Evolutionary conservation across 179 eudicot species (phyloP), one percentile per base, ranked within the genome.

Genomic region (Corrigiola litoralis): DNA sequence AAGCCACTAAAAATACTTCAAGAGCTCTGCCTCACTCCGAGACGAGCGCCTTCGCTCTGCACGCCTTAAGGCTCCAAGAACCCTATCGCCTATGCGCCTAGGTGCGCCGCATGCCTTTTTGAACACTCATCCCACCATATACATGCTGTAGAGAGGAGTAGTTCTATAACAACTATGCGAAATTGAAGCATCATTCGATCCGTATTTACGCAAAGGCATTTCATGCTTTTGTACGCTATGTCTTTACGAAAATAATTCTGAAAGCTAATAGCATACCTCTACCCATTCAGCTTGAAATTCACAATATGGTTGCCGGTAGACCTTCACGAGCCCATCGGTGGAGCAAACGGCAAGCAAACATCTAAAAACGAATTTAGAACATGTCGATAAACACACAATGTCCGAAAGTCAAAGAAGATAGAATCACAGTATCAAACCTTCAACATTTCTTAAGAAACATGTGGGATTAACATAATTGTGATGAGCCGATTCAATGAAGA

Each of bases 331-430:
- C n/a, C 97, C 98, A 47, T 79, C 82, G 27, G 80, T 68, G 29
- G 97, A 84, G 78, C 97, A 90, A 71, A 92, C 94, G 77, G 90
- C 87, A 72, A 92, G 97, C 82, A 92, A 79, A 70, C 95, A 87
- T 73, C 98, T 90, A 77, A 23, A 66, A 42, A 11, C 16, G 28
- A n/a, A 59, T 65, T 49, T 16, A 14, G 45, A 21, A 55, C 16
- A 28, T 47, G 46, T 20, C 29, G 29, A 38, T 21, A 40, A 47
- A 14, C 9, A 16, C 27, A 25, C 27, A 29, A 23, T 24, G 60
- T 68, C 23, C 5, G 17, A 51, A 40, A 18, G 58, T 59, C 53
- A 32, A 17, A 27, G 60, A 6, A 37, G 21, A 37, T 11, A 44
- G 10, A 49, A 47, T 31, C 18, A 37, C 16, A 12, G 38, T 31